A percentile compares a stretch with the other conserved stretches of the same genome.
Conservation (phyloP, 2,329 filamentous ascomycete species). For the Trichoderma harzianum region DNA sequence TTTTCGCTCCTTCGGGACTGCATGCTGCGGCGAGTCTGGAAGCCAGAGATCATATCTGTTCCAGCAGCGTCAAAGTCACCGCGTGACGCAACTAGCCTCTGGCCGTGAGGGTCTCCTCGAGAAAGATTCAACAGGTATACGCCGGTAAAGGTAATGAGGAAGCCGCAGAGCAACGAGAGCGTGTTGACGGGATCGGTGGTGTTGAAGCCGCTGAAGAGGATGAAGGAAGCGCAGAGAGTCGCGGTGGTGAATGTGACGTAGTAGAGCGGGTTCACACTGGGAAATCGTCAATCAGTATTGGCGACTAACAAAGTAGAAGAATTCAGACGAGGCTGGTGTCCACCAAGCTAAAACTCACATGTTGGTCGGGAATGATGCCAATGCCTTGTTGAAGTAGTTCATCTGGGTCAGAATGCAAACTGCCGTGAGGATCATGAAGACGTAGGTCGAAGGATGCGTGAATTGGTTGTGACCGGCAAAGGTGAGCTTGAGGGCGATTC, state of each 20-base stretch:
- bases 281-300: slow-evolving; percentile 17
- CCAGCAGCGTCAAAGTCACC: slow-evolving; percentile 73
- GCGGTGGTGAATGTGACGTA: slow-evolving; percentile 97
- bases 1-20: slow-evolving; percentile 75
- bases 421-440: slow-evolving; percentile 87
- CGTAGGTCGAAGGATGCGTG: slow-evolving; percentile 89
- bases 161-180: slow-evolving; percentile 86
- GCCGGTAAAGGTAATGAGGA: slow-evolving; percentile 90
- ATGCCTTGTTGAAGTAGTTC: slow-evolving; percentile 99
- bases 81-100: slow-evolving; percentile 58
- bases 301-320: background rate
- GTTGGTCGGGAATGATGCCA: slow-evolving; percentile 94
- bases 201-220: slow-evolving; percentile 94
- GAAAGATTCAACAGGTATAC: slow-evolving; percentile 97
- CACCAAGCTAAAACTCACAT: slow-evolving; percentile 61
- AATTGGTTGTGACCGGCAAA: slow-evolving; percentile 94
- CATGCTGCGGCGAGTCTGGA: slow-evolving; percentile 91
- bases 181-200: slow-evolving; percentile 89
- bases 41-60: slow-evolving; percentile 84
- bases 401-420: slow-evolving; percentile 98
- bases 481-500: slow-evolving; percentile 94
- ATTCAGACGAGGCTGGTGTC: background rate
- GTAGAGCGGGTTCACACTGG: slow-evolving; percentile 89
- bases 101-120: slow-evolving; percentile 81
- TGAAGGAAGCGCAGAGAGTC: slow-evolving; percentile 90